Conservation (phyloP, 768 basidiomycete species). For the Suillus spraguei region DNA sequence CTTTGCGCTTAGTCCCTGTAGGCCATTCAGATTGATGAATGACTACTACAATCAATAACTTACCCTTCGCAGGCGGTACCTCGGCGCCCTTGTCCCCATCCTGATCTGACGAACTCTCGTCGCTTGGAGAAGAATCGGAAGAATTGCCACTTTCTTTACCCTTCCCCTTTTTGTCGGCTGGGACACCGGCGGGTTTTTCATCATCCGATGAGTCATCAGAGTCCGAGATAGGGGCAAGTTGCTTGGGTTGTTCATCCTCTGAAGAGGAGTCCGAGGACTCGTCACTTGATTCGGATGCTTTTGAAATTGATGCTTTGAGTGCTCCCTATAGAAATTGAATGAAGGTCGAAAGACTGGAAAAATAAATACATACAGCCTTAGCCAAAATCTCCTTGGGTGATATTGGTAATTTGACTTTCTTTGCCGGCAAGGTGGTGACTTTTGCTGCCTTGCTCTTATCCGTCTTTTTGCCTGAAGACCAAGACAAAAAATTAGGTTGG, state of each 20-base stretch:
- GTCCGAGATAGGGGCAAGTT: slow-evolving; percentile 18
- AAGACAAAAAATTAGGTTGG: slow-evolving; percentile 23
- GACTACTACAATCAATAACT: slow-evolving; percentile 13
- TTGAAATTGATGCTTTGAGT: slow-evolving; percentile 19
- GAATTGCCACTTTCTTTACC: slow-evolving; percentile 9
- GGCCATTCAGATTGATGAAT: slow-evolving; percentile 9
- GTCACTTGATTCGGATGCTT: slow-evolving; percentile 26
- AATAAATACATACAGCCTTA: slow-evolving; percentile 34
- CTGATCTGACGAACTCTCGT: slow-evolving; percentile 31
- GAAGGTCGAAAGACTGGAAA: neutral
- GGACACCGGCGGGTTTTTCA: slow-evolving; percentile 12
- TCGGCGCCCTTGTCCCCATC: slow-evolving; percentile 49
- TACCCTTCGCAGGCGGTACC: slow-evolving; percentile 53
- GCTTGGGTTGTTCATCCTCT: slow-evolving; percentile 32
- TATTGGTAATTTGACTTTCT: slow-evolving; percentile 32
- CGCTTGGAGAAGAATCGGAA: slow-evolving; percentile 26
- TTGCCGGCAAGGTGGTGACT: slow-evolving; percentile 29
- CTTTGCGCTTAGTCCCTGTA: slow-evolving; percentile 75
- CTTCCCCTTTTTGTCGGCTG: neutral
- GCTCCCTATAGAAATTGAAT: slow-evolving; percentile 22
- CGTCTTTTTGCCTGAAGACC: slow-evolving; percentile 39
- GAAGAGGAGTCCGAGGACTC: slow-evolving; percentile 35
- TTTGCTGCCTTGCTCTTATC: slow-evolving; percentile 33
- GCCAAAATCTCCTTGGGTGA: slow-evolving; percentile 46
- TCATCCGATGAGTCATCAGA: slow-evolving; percentile 22